Percentiles rank a stretch among this genome's conserved stretches.
phyloP scores from a whole-genome alignment of 78 protist genomes.

The Bigelowiella natans region DNA sequence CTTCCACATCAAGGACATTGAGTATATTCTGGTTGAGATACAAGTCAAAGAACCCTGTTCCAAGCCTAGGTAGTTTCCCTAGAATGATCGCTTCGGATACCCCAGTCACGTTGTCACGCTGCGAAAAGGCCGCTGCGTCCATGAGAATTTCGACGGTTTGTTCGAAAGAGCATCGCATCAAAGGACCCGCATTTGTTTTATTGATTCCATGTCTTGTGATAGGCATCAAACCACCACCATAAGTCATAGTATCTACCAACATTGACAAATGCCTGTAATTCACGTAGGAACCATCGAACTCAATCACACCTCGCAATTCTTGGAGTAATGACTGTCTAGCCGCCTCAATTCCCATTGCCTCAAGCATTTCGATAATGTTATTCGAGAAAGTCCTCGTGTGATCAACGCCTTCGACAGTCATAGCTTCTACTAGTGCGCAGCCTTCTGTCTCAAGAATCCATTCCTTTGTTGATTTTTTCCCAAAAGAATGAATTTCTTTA shows the following conservation, averaged over 20 bases:
- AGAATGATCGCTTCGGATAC: slow-evolving; percentile 89
- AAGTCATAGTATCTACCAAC: slow-evolving; percentile 93
- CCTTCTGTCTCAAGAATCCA: slow-evolving; percentile 51
- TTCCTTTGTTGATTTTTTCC: no score
- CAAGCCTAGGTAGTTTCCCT: slow-evolving; percentile 87
- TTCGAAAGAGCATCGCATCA: slow-evolving; percentile 91
- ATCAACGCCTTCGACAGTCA: slow-evolving; percentile 72
- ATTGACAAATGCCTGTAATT: slow-evolving; percentile 94
- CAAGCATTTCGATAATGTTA: slow-evolving; percentile 78
- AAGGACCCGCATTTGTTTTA: slow-evolving; percentile 60
- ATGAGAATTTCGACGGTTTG: slow-evolving; percentile 93
- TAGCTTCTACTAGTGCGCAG: slow-evolving; percentile 61
- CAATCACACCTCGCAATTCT: slow-evolving; percentile 76
- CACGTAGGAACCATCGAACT: slow-evolving; percentile 83
- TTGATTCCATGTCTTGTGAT: slow-evolving; percentile 98
- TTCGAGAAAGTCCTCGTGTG: slow-evolving; percentile 65
- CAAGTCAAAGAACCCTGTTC: slow-evolving; percentile 80
- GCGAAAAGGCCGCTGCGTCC: slow-evolving; percentile 86
- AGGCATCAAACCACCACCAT: slow-evolving; percentile 81
- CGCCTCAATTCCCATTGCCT: slow-evolving; percentile 95
- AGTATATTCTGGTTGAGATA: slow-evolving; percentile 60
- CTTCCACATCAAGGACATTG: slow-evolving; percentile 34
- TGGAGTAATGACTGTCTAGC: slow-evolving; percentile 70
- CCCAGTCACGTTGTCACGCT: slow-evolving; percentile 78
- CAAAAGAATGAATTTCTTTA: no score